Evolutionary conservation across 2,329 filamentous ascomycete genomes (phyloP).

Genomic region (Alternaria consortialis): DNA sequence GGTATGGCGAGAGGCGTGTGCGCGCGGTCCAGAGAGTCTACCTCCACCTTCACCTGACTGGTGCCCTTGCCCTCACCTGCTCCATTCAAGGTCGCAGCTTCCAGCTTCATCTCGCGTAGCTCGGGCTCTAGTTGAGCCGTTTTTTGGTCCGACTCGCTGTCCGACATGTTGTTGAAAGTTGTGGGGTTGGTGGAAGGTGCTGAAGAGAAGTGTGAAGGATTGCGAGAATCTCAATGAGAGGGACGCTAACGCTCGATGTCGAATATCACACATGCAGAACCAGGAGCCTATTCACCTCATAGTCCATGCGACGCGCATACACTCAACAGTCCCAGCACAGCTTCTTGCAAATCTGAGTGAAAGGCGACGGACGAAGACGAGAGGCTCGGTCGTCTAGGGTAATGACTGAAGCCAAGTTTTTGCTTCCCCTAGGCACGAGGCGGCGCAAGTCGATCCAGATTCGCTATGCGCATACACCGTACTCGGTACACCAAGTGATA

Average conservation of each 20-base stretch:
- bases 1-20: slow-evolving; percentile 41
- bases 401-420: slow-evolving; percentile 23
- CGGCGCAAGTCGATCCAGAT: slow-evolving; percentile 8
- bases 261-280: slow-evolving; percentile 32
- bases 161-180: slow-evolving; percentile 49
- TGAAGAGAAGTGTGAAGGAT: slow-evolving; percentile 14
- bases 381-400: slow-evolving; percentile 2
- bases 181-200: slow-evolving; percentile 25
- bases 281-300: slow-evolving; percentile 37
- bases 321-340: slow-evolving; percentile 1
- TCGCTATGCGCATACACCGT: slow-evolving; percentile 25
- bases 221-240: slow-evolving; percentile 18
- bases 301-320: slow-evolving; percentile 24
- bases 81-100: slow-evolving; percentile 39
- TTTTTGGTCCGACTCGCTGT: slow-evolving; percentile 46
- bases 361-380: slow-evolving; percentile 5
- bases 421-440: slow-evolving; percentile 7
- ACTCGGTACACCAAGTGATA: slow-evolving; percentile 19
- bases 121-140: slow-evolving; percentile 54
- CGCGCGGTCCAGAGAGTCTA: slow-evolving; percentile 25
- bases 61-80: slow-evolving; percentile 28
- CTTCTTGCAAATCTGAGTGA: not conserved
- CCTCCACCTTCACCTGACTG: slow-evolving; percentile 41
- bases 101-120: slow-evolving; percentile 57
- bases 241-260: slow-evolving; percentile 28